These are phyloP conservation scores for Jacaranda copaia DNA, from an alignment of 257 asterid genomes.

Conservation along the genomic window DNA sequence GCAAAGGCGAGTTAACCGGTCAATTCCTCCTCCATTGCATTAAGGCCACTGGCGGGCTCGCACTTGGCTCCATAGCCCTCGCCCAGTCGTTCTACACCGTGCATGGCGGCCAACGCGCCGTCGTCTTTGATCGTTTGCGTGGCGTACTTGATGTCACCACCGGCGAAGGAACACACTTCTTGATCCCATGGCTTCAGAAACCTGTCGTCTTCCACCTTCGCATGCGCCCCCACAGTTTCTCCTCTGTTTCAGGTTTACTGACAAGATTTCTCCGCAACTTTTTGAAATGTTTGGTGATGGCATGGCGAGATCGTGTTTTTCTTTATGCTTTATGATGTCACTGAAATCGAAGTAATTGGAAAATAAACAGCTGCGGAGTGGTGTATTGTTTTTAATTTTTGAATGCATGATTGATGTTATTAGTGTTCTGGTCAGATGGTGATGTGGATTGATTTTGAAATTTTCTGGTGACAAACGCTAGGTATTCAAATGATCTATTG, in stretches of 20 bases:
- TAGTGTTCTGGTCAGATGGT: not conserved
- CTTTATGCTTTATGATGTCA: not conserved
- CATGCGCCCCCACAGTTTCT: conserved; percentile 59
- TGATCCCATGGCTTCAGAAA: conserved; percentile 66
- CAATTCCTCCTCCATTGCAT: not conserved
- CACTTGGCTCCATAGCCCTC: conserved; percentile 45
- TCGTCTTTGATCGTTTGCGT: conserved; percentile 65
- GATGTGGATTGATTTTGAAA: conserved; percentile 46
- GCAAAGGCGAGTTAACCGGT: conserved; percentile 3
- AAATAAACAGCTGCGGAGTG: conserved; percentile 40
- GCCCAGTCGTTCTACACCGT: conserved; percentile 62
- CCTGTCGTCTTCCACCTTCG: conserved; percentile 67
- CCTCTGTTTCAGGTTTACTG: conserved; percentile 52
- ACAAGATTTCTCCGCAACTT: not conserved
- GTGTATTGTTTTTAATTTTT: not conserved
- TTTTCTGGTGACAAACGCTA: not conserved
- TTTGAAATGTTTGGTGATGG: not conserved
- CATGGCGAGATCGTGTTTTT: not conserved
- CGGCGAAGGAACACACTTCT: conserved; percentile 71
- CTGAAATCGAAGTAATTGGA: not conserved
- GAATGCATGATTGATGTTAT: conserved; percentile 29
- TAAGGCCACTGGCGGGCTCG: conserved; percentile 50
- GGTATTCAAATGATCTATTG: not conserved
- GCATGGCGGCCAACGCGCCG: conserved; percentile 74
- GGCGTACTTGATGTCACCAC: conserved; percentile 56